A percentile compares a stretch with the other conserved stretches of the same genome.
Evolutionary conservation across 148 eudicot species (phyloP).

Genomic region (Rhododendron ferrugineum): DNA sequence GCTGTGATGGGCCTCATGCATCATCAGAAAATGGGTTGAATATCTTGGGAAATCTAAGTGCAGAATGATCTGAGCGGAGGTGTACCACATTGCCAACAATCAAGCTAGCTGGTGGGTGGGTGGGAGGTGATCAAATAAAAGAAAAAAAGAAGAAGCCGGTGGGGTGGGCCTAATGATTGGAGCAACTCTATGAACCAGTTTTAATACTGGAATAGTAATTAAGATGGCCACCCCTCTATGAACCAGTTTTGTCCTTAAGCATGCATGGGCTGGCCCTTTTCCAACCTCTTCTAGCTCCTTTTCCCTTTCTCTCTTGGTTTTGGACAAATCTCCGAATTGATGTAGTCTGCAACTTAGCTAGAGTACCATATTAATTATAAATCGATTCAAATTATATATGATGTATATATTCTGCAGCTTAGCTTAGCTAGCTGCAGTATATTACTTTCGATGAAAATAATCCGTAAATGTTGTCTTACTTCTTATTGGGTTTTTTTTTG

Average conservation of each 20-base stretch:
- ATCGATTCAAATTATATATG: too few species aligned
- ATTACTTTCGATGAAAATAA: background rate
- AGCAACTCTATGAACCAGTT: background rate
- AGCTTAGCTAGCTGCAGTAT: too few species aligned
- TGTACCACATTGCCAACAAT: background rate
- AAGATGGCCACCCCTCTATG: background rate
- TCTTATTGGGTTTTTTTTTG: too few species aligned
- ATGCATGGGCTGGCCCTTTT: background rate
- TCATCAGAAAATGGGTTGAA: background rate
- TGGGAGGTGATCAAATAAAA: too few species aligned
- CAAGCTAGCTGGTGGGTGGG: background rate
- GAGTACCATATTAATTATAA: too few species aligned
- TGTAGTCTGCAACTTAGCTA: too few species aligned
- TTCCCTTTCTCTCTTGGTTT: too few species aligned
- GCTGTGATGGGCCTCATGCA: background rate
- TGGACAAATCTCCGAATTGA: too few species aligned
- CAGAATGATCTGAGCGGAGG: background rate
- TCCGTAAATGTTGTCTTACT: background rate
- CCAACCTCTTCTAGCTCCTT: background rate
- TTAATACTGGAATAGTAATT: background rate
- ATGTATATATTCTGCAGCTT: too few species aligned
- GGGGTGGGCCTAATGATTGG: slow-evolving; percentile 2
- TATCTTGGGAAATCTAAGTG: background rate
- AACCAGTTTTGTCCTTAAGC: background rate
- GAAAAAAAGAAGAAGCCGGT: background rate